Conservation (phyloP, 306 rosid genomes). For the Vigna unguiculata region DNA sequence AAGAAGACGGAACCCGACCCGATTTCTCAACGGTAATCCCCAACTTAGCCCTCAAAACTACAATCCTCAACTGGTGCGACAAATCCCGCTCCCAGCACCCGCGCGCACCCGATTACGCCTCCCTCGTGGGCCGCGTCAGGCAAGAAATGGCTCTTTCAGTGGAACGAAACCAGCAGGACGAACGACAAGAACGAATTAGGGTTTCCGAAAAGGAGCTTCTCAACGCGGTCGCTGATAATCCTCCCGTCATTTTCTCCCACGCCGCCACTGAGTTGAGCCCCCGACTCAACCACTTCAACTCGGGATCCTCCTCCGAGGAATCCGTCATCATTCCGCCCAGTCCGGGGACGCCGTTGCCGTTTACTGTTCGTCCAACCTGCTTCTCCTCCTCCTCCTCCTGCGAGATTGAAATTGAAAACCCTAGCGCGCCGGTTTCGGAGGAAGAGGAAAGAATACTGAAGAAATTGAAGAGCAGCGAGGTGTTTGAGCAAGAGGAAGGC, state of each 20-base stretch:
- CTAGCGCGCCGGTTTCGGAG: constrained; percentile 47
- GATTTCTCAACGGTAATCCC: constrained; percentile 77
- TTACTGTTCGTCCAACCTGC: constrained; percentile 75
- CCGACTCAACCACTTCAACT: constrained; percentile 61
- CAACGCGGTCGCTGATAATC: constrained; percentile 66
- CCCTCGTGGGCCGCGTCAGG: constrained; percentile 55
- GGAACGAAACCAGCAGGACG: not conserved
- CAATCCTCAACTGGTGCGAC: constrained; percentile 75
- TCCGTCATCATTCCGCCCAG: constrained; percentile 55
- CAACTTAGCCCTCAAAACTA: constrained; percentile 65
- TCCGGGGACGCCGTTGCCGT: constrained; percentile 67
- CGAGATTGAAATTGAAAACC: constrained; percentile 56
- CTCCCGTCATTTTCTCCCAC: constrained; percentile 73
- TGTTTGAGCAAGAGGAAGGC: constrained; percentile 80
- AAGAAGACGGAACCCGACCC: constrained; percentile 72
- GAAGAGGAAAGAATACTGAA: constrained; percentile 56
- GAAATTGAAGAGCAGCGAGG: constrained; percentile 61
- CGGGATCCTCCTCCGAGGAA: constrained; percentile 63
- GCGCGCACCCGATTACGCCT: constrained; percentile 55
- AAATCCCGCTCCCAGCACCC: constrained; percentile 50
- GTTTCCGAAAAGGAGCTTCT: constrained; percentile 79
- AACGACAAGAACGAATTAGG: constrained; percentile 41
- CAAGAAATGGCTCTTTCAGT: constrained; percentile 40
- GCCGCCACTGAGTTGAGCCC: constrained; percentile 84
- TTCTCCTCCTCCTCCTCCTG: constrained; percentile 76